Evolutionary conservation across 768 basidiomycete species (phyloP).

Genomic region (Boletellus sp.): DNA sequence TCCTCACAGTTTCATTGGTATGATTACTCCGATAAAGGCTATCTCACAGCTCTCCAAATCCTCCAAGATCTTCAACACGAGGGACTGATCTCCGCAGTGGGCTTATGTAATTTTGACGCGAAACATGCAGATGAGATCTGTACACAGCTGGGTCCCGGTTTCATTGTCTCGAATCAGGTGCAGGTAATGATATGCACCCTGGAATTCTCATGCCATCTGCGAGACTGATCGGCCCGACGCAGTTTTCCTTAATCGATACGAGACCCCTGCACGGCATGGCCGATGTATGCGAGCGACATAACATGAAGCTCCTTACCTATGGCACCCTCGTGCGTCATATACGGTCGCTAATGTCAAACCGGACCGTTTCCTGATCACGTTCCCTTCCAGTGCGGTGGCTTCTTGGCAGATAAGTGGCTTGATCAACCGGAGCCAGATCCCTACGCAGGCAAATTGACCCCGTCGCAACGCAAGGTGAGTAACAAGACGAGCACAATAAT

Average conservation of each 20-base stretch:
- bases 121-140: slow-evolving; percentile 77
- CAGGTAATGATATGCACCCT: slow-evolving; percentile 46
- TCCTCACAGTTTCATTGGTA: slow-evolving; percentile 73
- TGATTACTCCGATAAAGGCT: slow-evolving; percentile 51
- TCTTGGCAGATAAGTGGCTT: slow-evolving; percentile 76
- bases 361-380: neutral
- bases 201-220: neutral
- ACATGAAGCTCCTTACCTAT: slow-evolving; percentile 74
- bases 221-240: slow-evolving; percentile 9
- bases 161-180: slow-evolving; percentile 79
- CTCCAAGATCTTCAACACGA: slow-evolving; percentile 58
- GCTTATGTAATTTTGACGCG: slow-evolving; percentile 80
- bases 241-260: slow-evolving; percentile 83
- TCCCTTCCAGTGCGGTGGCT: slow-evolving; percentile 69
- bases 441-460: slow-evolving; percentile 65
- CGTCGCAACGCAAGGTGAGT: slow-evolving; percentile 77
- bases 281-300: slow-evolving; percentile 69
- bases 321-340: slow-evolving; percentile 63
- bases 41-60: slow-evolving; percentile 46
- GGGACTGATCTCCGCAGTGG: slow-evolving; percentile 60
- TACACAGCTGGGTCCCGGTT: slow-evolving; percentile 62
- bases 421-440: slow-evolving; percentile 63
- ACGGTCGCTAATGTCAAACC: neutral
- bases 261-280: slow-evolving; percentile 75
- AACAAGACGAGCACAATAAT: neutral